Base-by-base conservation (phyloP, 495 filamentous ascomycete species). In the Podospora didyma region DNA sequence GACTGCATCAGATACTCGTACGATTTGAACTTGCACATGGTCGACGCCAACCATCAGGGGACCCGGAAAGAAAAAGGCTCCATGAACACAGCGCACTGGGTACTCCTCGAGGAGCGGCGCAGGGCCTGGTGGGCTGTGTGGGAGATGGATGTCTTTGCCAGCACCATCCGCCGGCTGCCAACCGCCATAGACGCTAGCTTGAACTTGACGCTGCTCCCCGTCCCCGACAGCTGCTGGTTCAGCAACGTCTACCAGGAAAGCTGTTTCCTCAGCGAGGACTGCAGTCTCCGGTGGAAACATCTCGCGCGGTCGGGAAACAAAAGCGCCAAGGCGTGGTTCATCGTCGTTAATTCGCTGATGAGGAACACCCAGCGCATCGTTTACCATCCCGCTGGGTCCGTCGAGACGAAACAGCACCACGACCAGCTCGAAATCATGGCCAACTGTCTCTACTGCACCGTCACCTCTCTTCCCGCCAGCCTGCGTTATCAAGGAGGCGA, bases 61-160 rank as follows among this genome's bases (percentile, higher is more conserved):
- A 9, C 26, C 4, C 9, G 4, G 41, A 47, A 3, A 31, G 26
- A 26, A 14, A 45, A n/a, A 6, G 20, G 19, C 3, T 4, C 26
- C 3, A 3, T 3, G 9, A 28, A 66, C 45, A 34, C 46, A 1
- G 14, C 59, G 21, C 54, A 48, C 31, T 69, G 68, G 66, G 51
- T 47, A 19, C 46, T 60, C 17, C 39, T 62, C 17, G 69, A 69
- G 46, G 62, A 70, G 57, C 62, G 63, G 24, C 54, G 69, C 5
- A 53, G 68, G 16, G 59, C 64, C n/a, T 70, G 69, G 65, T 74
- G 71, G 71, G 66, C 70, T 1, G 65, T 72, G 22, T 74, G 71
- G 71, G 71, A 74, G 45, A 69, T 74, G 64, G 71, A 74, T 37
- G 61, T 67, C 28, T 74, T 71, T 49, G 68, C 71, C 14, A 69